Evolutionary conservation across 2,329 filamentous ascomycete species (phyloP).

Genomic region (Fusarium sp.): DNA sequence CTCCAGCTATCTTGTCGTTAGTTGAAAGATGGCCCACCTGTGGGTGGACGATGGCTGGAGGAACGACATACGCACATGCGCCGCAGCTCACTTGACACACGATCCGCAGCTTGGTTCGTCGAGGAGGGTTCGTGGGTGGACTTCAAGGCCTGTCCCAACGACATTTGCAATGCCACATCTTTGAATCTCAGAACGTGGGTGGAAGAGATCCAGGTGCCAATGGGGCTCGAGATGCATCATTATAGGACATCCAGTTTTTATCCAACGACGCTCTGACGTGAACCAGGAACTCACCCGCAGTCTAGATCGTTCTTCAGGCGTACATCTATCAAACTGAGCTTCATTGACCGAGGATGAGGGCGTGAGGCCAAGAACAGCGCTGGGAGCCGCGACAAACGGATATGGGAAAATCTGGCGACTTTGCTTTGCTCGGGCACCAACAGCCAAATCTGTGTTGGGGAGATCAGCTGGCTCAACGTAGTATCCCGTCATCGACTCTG

Average conservation of each 20-base stretch:
- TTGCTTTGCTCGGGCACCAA: slow-evolving; percentile 39
- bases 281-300: background rate
- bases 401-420: background rate
- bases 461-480: slow-evolving; percentile 7
- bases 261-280: background rate
- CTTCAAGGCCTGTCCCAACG: slow-evolving; percentile 34
- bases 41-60: slow-evolving; percentile 33
- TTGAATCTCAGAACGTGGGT: slow-evolving; percentile 30
- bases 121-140: slow-evolving; percentile 33
- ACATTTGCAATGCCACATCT: slow-evolving; percentile 40
- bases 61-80: slow-evolving; percentile 44
- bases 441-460: slow-evolving; percentile 5
- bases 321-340: background rate
- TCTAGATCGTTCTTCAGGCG: background rate
- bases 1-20: slow-evolving; percentile 16
- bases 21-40: slow-evolving; percentile 26
- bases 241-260: slow-evolving; percentile 5
- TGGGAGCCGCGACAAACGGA: slow-evolving; percentile 2
- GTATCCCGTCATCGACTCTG: slow-evolving; percentile 15
- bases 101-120: slow-evolving; percentile 36
- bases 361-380: slow-evolving; percentile 8
- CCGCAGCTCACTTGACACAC: slow-evolving; percentile 47
- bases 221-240: slow-evolving; percentile 17
- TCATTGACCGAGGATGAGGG: slow-evolving; percentile 9
- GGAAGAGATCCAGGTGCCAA: slow-evolving; percentile 30